Conservation (phyloP, 2,329 filamentous ascomycete genomes). For the Xylariaceae sp. region DNA sequence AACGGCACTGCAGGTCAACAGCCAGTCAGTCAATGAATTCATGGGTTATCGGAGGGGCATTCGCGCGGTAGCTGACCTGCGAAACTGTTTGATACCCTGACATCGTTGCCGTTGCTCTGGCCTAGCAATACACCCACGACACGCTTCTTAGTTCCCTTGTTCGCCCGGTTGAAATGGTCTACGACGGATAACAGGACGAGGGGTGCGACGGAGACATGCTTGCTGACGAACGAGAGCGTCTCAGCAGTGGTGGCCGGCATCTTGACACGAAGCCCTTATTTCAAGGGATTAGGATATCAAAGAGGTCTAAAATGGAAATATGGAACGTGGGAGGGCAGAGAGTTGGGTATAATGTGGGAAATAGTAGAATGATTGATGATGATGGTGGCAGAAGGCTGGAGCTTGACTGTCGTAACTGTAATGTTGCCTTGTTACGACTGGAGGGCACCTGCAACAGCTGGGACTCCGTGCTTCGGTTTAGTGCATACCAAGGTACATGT, state of each 20-base stretch:
- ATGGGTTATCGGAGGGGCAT: not conserved
- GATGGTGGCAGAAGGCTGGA: conserved; percentile 17
- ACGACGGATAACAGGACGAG: conserved; percentile 95
- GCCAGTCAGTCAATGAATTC: conserved; percentile 9
- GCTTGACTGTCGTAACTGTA: conserved; percentile 29
- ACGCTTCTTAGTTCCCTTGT: conserved; percentile 77
- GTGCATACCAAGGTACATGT: conserved; percentile 5
- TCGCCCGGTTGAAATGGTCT: conserved; percentile 95
- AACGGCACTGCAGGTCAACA: conserved; percentile 67
- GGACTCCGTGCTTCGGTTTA: conserved; percentile 25
- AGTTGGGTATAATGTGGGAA: conserved; percentile 10
- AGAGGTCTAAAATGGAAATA: conserved; percentile 3
- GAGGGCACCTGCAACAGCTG: conserved; percentile 24
- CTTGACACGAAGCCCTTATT: conserved; percentile 19
- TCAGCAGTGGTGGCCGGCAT: conserved; percentile 98
- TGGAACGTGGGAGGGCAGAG: conserved; percentile 13
- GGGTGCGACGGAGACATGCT: conserved; percentile 94
- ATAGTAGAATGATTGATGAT: not conserved
- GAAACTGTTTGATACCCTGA: conserved; percentile 98
- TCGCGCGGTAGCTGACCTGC: conserved; percentile 58
- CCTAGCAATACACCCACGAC: conserved; percentile 93
- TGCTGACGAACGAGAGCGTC: conserved; percentile 87
- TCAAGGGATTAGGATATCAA: not conserved
- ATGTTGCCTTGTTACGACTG: conserved; percentile 30
- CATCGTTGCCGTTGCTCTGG: conserved; percentile 93